These are phyloP conservation scores for Vitis riparia DNA, from an alignment of 164 flowering plant species.

Conservation along the genomic window DNA sequence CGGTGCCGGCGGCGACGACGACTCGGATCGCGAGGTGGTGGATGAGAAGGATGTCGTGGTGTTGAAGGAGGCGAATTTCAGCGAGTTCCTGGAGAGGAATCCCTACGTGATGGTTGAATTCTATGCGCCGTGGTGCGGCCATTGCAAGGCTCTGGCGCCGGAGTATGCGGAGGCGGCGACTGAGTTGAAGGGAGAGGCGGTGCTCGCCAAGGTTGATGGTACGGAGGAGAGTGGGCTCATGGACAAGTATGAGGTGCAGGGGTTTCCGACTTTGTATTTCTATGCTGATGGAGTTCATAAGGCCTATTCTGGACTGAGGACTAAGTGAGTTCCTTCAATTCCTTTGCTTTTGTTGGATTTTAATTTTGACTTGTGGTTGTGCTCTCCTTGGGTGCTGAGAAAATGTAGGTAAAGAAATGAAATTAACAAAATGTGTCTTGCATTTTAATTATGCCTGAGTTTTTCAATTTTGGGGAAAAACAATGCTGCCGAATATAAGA, in stretches of 20 bases:
- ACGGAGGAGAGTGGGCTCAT: slow-evolving; percentile 17
- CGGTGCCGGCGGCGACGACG: slow-evolving; percentile 7
- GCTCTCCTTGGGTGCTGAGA: too few relatives aligned
- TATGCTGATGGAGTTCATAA: slow-evolving; percentile 1
- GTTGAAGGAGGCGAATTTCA: slow-evolving; percentile 32
- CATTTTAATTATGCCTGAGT: too few relatives aligned
- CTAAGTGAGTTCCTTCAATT: neutral
- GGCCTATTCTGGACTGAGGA: neutral
- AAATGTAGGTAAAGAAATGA: too few relatives aligned
- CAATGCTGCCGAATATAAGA: too few relatives aligned
- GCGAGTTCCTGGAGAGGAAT: slow-evolving; percentile 28
- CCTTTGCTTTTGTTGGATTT: neutral
- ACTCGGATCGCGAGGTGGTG: slow-evolving; percentile 4
- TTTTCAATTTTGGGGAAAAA: too few relatives aligned
- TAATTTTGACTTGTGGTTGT: too few relatives aligned
- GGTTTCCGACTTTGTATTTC: neutral
- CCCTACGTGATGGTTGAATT: slow-evolving; percentile 42
- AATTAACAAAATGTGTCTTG: too few relatives aligned
- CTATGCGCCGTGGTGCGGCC: slow-evolving; percentile 49
- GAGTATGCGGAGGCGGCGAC: slow-evolving; percentile 45
- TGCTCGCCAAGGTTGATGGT: slow-evolving; percentile 46
- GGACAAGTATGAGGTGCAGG: neutral
- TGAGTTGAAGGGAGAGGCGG: slow-evolving; percentile 34
- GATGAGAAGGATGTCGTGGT: slow-evolving; percentile 47
- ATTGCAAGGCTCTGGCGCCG: slow-evolving; percentile 37